Percentiles rank a stretch among this genome's conserved stretches.
Evolutionary conservation across 1,139 yeast species (phyloP).

Genomic region (Candida neerlandica): DNA sequence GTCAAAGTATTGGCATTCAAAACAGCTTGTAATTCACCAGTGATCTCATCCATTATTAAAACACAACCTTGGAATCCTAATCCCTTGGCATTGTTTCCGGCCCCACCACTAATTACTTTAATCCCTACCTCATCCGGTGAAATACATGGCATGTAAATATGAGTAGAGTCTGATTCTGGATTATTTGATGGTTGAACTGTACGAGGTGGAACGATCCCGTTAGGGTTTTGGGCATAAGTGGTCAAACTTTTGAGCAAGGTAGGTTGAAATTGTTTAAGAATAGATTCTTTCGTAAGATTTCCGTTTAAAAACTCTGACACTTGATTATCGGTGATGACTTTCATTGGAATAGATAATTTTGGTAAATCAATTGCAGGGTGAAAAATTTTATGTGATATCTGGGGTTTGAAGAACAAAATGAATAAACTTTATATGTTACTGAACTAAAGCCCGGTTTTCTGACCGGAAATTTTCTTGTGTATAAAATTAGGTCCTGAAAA

Average conservation of each 20-base stretch:
- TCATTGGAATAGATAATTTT: too few relatives aligned
- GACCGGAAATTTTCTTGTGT: not conserved
- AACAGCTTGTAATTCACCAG: constrained; percentile 56
- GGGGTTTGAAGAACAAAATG: not conserved
- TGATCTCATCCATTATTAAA: constrained; percentile 48
- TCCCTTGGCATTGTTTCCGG: constrained; percentile 30
- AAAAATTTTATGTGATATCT: too few relatives aligned
- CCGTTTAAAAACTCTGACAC: constrained; percentile 22
- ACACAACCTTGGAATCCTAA: constrained; percentile 58
- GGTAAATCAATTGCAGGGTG: too few relatives aligned
- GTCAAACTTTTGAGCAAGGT: constrained; percentile 27
- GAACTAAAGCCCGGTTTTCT: not conserved
- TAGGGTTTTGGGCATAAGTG: constrained; percentile 25
- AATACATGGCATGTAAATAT: constrained; percentile 66
- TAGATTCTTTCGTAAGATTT: constrained; percentile 20
- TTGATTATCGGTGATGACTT: constrained; percentile 29
- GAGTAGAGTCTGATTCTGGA: constrained; percentile 39
- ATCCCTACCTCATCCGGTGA: constrained; percentile 50
- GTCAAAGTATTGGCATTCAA: constrained; percentile 63
- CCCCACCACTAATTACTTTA: constrained; percentile 55
- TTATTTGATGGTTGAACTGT: constrained; percentile 31
- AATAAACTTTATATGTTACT: not conserved
- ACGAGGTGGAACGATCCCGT: constrained; percentile 39
- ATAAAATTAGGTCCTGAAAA: not conserved
- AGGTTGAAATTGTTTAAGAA: constrained; percentile 31